phyloP scores from a whole-genome alignment of 345 rosid species.

The Lepidium didymum region DNA sequence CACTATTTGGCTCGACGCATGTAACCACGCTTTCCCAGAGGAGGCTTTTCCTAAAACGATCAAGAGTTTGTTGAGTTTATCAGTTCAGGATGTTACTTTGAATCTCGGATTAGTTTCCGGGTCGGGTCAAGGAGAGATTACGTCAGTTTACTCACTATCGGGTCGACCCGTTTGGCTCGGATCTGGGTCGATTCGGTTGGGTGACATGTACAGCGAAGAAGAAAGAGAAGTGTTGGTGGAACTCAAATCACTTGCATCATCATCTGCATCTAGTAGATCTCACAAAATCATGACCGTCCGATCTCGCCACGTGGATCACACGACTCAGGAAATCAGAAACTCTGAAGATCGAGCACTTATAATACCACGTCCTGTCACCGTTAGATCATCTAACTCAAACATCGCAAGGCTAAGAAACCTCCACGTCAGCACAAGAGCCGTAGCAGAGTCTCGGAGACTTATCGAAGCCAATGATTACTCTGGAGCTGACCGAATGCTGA shows the following conservation, averaged over 20 bases:
- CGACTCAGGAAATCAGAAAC: constrained; percentile 37
- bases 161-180: constrained; percentile 47
- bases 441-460: constrained; percentile 69
- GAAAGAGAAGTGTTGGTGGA: constrained; percentile 70
- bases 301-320: constrained; percentile 49
- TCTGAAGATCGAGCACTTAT: constrained; percentile 38
- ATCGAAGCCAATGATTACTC: constrained; percentile 43
- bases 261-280: constrained; percentile 29
- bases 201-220: constrained; percentile 62
- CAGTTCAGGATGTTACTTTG: constrained; percentile 52
- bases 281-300: constrained; percentile 55
- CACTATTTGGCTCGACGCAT: constrained; percentile 42
- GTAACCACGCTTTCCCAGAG: constrained; percentile 26
- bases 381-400: constrained; percentile 35
- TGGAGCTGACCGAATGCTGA: constrained; percentile 53
- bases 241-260: constrained; percentile 43
- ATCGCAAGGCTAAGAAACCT: constrained; percentile 53
- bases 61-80: constrained; percentile 39
- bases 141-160: constrained; percentile 48
- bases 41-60: constrained; percentile 44
- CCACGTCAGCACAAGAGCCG: constrained; percentile 71
- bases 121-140: constrained; percentile 59
- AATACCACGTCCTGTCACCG: constrained; percentile 49
- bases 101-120: constrained; percentile 59
- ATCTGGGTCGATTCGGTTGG: constrained; percentile 46